Evolutionary conservation across 2,329 filamentous ascomycete genomes (phyloP), one percentile per base, ranked within the genome.

Genomic region (Colletotrichum endophyticum): DNA sequence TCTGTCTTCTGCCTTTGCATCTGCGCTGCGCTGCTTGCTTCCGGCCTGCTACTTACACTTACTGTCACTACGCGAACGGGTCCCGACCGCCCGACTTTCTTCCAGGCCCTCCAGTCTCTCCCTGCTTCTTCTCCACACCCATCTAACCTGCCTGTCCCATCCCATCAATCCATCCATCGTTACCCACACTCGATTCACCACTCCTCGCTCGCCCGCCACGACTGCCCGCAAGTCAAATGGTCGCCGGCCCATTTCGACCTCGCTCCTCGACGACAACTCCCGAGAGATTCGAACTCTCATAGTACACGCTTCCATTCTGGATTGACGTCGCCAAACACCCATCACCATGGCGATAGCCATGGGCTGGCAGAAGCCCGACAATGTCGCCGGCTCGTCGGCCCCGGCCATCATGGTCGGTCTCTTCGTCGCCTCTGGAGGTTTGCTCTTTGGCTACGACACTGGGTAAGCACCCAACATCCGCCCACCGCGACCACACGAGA

Each of bases 281-380:
- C 44, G 75, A 67, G 66, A 77, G 75, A 59, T 36, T 32, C 39
- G 44, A 36, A 32, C 39, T 75, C 56, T 76, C 68, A 64, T 66
- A 77, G 64, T 39, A 67, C 39, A 56, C 68, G 68, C 66, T 64
- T 28, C 7, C 16, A 70, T 73, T 69, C 85, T 85, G 86, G 89
- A 88, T 88, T 91, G 89, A 91, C 86, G 86, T 85, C 83, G 78
- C 80, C 83, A 83, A 83, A 81, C 80, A 81, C 84, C 80, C 79
- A 85, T 85, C 87, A 88, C 89, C 89, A 92, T 92, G 90, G 90
- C 90, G 83, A 89, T 90, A 84, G 91, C 90, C 90, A 92, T 92
- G 91, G 90, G 91, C 86, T 94, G 92, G 92, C 92, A 92, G 81
- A 95, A 94, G 88, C 94, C 94, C 84, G 91, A 93, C 86, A 93